Conservation (phyloP, 331 rosid species). For the Cydonia oblonga region DNA sequence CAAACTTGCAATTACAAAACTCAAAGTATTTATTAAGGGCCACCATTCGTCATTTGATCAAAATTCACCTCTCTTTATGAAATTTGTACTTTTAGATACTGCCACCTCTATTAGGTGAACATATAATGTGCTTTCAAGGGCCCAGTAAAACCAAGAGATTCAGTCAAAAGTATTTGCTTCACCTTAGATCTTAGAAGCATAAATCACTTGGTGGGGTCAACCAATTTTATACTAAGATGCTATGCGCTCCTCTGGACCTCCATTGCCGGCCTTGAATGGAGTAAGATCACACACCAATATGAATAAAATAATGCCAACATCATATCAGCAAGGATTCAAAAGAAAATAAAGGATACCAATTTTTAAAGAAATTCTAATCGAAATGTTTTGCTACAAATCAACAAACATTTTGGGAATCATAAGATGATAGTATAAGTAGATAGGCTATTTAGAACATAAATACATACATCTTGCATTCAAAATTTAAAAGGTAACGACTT, state of each 20-base stretch:
- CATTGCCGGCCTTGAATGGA: neutral
- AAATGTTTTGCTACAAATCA: neutral
- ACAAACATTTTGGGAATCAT: neutral
- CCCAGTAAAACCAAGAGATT: neutral
- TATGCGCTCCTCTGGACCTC: neutral
- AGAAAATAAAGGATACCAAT: neutral
- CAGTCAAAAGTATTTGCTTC: neutral
- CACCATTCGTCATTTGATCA: neutral
- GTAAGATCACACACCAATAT: neutral
- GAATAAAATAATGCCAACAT: neutral
- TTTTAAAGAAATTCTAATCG: neutral
- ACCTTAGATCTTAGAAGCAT: neutral
- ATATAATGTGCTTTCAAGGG: neutral
- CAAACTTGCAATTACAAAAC: neutral
- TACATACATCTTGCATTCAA: neutral
- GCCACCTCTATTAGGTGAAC: conserved; percentile 7
- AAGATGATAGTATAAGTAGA: neutral
- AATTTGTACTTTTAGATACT: conserved; percentile 7
- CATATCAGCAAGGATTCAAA: neutral
- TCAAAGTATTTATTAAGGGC: neutral
- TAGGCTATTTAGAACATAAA: neutral
- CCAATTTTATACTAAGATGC: neutral
- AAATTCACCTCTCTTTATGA: conserved; percentile 8
- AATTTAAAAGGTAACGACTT: neutral
- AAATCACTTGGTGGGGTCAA: neutral